Evolutionary conservation across 2,329 filamentous ascomycete genomes (phyloP), one percentile per base, ranked within the genome.

Genomic region (Ambrosiella xylebori): DNA sequence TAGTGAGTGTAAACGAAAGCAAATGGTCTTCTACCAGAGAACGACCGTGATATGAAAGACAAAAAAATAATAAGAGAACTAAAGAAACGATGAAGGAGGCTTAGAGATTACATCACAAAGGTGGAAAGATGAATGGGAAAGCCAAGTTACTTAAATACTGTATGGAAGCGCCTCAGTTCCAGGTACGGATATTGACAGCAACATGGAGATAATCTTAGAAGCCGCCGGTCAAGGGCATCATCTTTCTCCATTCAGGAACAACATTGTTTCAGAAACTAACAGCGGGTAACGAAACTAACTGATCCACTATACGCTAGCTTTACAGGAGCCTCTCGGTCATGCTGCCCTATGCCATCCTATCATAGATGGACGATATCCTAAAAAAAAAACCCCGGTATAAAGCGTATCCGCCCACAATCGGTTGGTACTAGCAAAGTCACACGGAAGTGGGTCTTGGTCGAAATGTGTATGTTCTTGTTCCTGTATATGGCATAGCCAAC

Each of bases 21-120:
- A 54, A 54, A n/a, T n/a, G 37, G 52, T 54, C 12, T 54, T 54
- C 52, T 54, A 54, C 52, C 52, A 54, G 52, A 54, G 38, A 54
- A 54, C 15, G 11, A 41, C 52, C 11, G 17, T n/a, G 27, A 53
- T 54, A 39, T 51, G 49, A 13, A 27, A 35, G 17, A 51, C 12
- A 51, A 35, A 13, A 51, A 27, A 51, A 19, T 8, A 51, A 11
- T 13, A 35, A 2, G 11, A 13, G 17, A 39, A 54, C 15, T n/a
- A 54, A 19, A 17, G 3, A 41, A 27, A 36, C 13, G 37, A 44
- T 19, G 39, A 54, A 11, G n/a, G 35, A 19, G 52, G 15, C 40
- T 13, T 13, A 9, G 19, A 40, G 4, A 54, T 41, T 40, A 36
- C 15, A 17, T 15, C 15, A 54, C 36, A 41, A 41, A 44, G 13